These are phyloP conservation scores for Penicillium manginii DNA, from an alignment of 495 filamentous ascomycete species.

Conservation along the genomic window DNA sequence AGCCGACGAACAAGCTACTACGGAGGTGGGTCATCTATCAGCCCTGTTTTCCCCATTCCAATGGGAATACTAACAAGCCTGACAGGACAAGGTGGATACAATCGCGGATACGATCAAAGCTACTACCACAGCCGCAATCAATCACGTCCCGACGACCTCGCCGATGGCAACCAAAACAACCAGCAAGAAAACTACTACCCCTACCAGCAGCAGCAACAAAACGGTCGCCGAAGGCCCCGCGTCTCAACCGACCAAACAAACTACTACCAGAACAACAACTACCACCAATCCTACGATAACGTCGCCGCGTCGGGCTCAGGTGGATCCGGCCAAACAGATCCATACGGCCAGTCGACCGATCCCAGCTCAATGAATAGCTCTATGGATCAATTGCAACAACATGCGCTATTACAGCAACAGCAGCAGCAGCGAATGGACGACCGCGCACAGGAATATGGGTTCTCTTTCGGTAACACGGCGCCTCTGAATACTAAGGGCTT, in stretches of 20 bases:
- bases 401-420: constrained; percentile 44
- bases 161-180: constrained; percentile 51
- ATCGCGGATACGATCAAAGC: constrained; percentile 41
- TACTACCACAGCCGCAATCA: constrained; percentile 48
- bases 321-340: constrained; percentile 62
- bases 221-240: constrained; percentile 49
- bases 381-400: constrained; percentile 69
- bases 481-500: constrained; percentile 21
- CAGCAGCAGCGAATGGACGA: constrained; percentile 42
- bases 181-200: constrained; percentile 44
- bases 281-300: constrained; percentile 83
- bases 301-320: constrained; percentile 73
- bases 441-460: constrained; percentile 61
- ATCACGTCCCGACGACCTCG: constrained; percentile 61
- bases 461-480: constrained; percentile 50
- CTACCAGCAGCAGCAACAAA: constrained; percentile 30
- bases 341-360: constrained; percentile 80
- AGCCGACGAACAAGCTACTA: constrained; percentile 69
- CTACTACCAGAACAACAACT: constrained; percentile 46
- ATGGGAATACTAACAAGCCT: background rate
- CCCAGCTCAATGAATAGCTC: constrained; percentile 92
- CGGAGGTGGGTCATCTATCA: constrained; percentile 48
- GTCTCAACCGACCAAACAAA: constrained; percentile 49
- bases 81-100: constrained; percentile 4
- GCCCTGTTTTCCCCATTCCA: background rate